Base-by-base conservation (phyloP, 306 rosid species). In the Begonia loranthoides region DNA sequence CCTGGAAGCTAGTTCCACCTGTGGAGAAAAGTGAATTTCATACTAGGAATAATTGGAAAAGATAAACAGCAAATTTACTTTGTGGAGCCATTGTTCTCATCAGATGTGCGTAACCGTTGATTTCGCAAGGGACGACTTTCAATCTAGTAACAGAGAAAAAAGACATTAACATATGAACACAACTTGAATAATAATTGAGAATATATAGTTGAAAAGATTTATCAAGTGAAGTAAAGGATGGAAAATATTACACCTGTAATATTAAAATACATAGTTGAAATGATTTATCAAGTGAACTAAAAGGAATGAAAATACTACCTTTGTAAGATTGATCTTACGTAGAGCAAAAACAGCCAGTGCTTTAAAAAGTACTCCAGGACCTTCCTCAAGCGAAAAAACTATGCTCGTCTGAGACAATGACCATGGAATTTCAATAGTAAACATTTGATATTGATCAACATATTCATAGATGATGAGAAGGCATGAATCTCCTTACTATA, bases 261-360 rank as follows among this genome's bases (percentile, higher is more conserved):
- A 4, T 24, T 24, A 5, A 24, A 24, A 24, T 24, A 24, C 4
- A 24, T 24, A 3, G 34, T 51, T 21, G 28, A 41, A 12, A 19
- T 21, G 49, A 33, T 15, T 54, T 17, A 68, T 40, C 58, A 34
- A 34, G 60, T 39, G 17, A 15, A 51, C 52, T 41, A 10, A 12
- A 1, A 15, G 41, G 55, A 43, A 21, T 55, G 51, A 49, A 55
- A 24, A 40, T 48, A 64, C 55, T 45, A 76, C 95, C 95, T 90
- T 90, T 0, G 86, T 78, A 24, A 86, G 95, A 72, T 83, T 90
- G 68, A 90, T 80, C 62, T 80, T 79, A 51, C 95, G 95, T 66
- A 86, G 56, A 43, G 99, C 95, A 73, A 90, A 90, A 71, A 83
- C 95, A 50, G 99, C 94, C 58, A 90, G 99, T 59, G 99, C 99